Evolutionary conservation across 176 grass and related monocot species (phyloP), one percentile per base, ranked within the genome.

Genomic region (Aegilops bicornis): DNA sequence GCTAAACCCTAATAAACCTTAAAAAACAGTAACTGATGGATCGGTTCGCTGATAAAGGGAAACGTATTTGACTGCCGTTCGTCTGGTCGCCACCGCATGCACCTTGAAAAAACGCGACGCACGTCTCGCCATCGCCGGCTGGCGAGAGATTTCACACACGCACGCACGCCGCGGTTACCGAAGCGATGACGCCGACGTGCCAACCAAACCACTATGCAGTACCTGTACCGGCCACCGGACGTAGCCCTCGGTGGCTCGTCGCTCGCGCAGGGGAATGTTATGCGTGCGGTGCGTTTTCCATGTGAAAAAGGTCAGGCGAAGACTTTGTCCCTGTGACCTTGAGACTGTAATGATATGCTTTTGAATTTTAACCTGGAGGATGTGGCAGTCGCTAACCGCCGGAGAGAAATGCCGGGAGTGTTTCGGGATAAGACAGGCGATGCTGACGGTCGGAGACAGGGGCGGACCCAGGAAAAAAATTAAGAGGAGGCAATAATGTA

Each of bases 131-230:
- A 1, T 69, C 63, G 40, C 42, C 42, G 11, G 29, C 78, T 78
- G 83, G 83, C 78, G 78, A 50, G 54, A 75, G 39, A 68, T 45
- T 58, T 85, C 14, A 70, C 19, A 20, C 10, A 37, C 24, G 17
- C 17, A 20, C 6, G 64, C 79, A 86, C 77, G 22, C 79, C 73
- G 79, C 66, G 74, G 79, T 74, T 79, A 84, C 85, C 65, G 31
- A 87, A 67, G 74, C 87, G 80, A 79, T 20, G 84, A 87, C 42
- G 74, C 20, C 85, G 89, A 75, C 74, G 66, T 59, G 52, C 79
- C 40, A 87, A 83, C 73, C 8, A 17, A 83, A 83, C 84, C 74
- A 84, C 56, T 23, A 25, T 8, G 10, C 10, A 42, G 81, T 63
- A 48, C 12, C 0, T 4, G 43, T 47, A 47, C 43, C 43, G 43